Percentiles rank a stretch among this genome's conserved stretches.
These are phyloP conservation scores for Trypanosoma platydactyli DNA, from an alignment of 208 protist species.

Conservation along the genomic window DNA sequence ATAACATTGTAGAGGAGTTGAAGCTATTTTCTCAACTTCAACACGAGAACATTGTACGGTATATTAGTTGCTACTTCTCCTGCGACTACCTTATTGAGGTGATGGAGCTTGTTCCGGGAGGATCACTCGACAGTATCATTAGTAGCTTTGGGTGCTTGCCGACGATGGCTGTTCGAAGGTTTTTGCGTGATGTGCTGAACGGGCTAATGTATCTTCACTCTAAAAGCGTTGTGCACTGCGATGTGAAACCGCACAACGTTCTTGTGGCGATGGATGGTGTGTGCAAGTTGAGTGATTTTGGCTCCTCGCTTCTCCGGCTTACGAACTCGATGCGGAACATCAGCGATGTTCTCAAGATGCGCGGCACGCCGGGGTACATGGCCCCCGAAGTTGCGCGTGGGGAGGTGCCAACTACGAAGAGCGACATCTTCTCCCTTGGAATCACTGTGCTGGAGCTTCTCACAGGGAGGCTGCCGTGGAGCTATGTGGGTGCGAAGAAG, in stretches of 20 bases:
- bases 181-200: conserved; percentile 60
- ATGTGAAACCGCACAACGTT: conserved; percentile 88
- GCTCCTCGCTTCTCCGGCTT: conserved; percentile 51
- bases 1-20: conserved; percentile 61
- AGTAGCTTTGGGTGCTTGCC: conserved; percentile 56
- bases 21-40: conserved; percentile 55
- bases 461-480: conserved; percentile 59
- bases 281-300: conserved; percentile 87
- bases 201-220: conserved; percentile 79
- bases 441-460: conserved; percentile 62
- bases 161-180: conserved; percentile 46
- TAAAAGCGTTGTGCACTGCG: conserved; percentile 73
- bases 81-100: conserved; percentile 62
- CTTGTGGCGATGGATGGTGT: conserved; percentile 79
- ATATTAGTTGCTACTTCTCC: conserved; percentile 61
- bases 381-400: conserved; percentile 69
- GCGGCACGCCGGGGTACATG: conserved; percentile 82
- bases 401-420: conserved; percentile 49
- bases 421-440: conserved; percentile 70
- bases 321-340: conserved; percentile 40
- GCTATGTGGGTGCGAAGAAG: conserved; percentile 14
- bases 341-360: conserved; percentile 61
- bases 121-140: conserved; percentile 67
- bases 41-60: conserved; percentile 86
- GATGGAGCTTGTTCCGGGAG: conserved; percentile 85